These are phyloP conservation scores for Claviceps quebecensis DNA, from an alignment of 2,329 filamentous ascomycete genomes.

Conservation along the genomic window DNA sequence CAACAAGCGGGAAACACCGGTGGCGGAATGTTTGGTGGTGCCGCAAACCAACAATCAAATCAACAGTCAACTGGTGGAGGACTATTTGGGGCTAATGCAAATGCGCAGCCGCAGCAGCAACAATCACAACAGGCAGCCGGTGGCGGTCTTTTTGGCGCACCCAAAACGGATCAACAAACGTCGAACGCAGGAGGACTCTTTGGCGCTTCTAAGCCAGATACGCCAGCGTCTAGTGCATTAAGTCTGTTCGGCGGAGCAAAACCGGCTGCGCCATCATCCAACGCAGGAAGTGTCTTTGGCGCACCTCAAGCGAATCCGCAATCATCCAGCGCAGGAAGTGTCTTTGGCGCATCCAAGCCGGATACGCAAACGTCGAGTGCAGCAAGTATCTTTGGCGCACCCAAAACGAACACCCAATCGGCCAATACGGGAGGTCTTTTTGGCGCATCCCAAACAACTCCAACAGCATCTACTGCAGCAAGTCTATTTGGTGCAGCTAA, in stretches of 20 bases:
- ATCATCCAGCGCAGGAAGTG: slow-evolving; percentile 10
- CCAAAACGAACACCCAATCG: slow-evolving; percentile 9
- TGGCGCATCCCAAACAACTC: slow-evolving; percentile 11
- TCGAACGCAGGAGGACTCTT: slow-evolving; percentile 8
- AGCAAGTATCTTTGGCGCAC: slow-evolving; percentile 17
- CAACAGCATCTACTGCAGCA: slow-evolving; percentile 8
- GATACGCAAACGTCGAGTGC: slow-evolving; percentile 9
- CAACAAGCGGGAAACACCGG: not conserved
- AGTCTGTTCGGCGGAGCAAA: slow-evolving; percentile 16
- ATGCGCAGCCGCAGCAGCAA: slow-evolving; percentile 11
- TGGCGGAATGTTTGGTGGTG: slow-evolving; percentile 4
- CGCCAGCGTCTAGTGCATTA: no score
- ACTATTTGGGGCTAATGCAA: slow-evolving; percentile 18
- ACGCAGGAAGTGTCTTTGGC: slow-evolving; percentile 17
- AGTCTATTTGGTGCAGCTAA: slow-evolving; percentile 3
- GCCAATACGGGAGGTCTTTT: slow-evolving; percentile 17
- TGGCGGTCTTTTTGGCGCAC: slow-evolving; percentile 17
- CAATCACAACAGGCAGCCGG: slow-evolving; percentile 15
- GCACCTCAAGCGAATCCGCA: slow-evolving; percentile 9
- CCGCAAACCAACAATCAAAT: slow-evolving; percentile 13
- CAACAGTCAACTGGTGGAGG: slow-evolving; percentile 13
- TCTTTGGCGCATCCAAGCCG: slow-evolving; percentile 15
- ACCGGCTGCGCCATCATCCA: slow-evolving; percentile 10
- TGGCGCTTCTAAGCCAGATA: no score
- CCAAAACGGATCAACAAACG: slow-evolving; percentile 8